These are phyloP conservation scores for Fagopyrum esculentum DNA, from an alignment of 148 eudicot species.

Conservation along the genomic window DNA sequence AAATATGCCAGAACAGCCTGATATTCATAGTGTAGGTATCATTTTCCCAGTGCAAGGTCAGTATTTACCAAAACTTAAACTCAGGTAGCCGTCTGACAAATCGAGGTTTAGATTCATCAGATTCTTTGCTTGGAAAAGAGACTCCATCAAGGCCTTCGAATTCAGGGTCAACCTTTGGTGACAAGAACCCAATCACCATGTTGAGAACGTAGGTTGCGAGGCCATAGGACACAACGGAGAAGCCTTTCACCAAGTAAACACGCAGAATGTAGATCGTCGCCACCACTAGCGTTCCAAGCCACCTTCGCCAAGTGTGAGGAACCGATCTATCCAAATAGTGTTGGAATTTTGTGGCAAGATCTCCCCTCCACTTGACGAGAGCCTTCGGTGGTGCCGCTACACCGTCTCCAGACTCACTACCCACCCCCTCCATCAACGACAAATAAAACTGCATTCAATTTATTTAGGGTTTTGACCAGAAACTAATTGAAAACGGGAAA, in stretches of 20 bases:
- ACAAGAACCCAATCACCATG: conserved; percentile 69
- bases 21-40: neutral
- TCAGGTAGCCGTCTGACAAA: conserved; percentile 75
- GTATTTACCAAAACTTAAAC: conserved; percentile 63
- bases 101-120: conserved; percentile 53
- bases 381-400: conserved; percentile 10
- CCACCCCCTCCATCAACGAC: conserved; percentile 1
- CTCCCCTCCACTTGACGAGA: conserved; percentile 36
- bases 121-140: conserved; percentile 41
- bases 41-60: neutral
- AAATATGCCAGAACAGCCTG: neutral
- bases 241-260: conserved; percentile 54
- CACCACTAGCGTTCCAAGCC: conserved; percentile 52
- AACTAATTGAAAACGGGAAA: neutral
- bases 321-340: conserved; percentile 50
- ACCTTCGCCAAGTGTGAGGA: conserved; percentile 48
- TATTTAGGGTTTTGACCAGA: neutral
- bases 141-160: conserved; percentile 58
- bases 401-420: conserved; percentile 12
- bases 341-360: conserved; percentile 37
- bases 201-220: conserved; percentile 69
- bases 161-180: conserved; percentile 76
- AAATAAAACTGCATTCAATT: neutral
- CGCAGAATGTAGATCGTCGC: conserved; percentile 39
- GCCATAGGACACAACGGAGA: conserved; percentile 59